Evolutionary conservation across 2,329 filamentous ascomycete species (phyloP), one percentile per base, ranked within the genome.

Genomic region (Fusarium sp.): DNA sequence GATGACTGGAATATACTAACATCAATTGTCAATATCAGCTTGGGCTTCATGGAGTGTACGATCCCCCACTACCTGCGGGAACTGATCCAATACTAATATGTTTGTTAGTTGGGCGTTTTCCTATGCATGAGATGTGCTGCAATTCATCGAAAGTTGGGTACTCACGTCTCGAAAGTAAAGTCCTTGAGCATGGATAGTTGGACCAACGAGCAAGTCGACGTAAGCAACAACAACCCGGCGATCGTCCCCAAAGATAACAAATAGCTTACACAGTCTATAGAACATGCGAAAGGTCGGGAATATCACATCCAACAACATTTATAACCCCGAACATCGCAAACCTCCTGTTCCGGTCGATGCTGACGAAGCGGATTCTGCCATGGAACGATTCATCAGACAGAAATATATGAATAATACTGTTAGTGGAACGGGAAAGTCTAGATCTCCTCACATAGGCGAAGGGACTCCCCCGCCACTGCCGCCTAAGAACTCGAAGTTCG

Each of bases 111-210:
- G 83, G 96, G 96, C 68, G 91, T 98, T 73, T 99, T 99, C 81
- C 87, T 99, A 56, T 99, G 96, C 85, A 97, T 99, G 93, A 94
- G 96, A 81, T 99, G 96, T 86, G 96, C 95, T 60, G 90, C 95
- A 61, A 89, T 98, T 79, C 96, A 99, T 85, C 93, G 96, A 79
- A 98, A 98, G 84, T 87, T 99, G 79, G 96, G 96, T 70, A 98
- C 96, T 44, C 96, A 99, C 83, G 94, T 99, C 72, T 98, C 95
- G 75, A 99, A 99, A 83, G 95, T 99, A 86, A 99, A 99, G 84
- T 98, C 95, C 41, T 84, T 99, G 84, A 98, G 93, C 82, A 98
- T 99, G 95, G 96, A 99, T 83, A 96, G 92, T 75, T 99, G 96
- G 96, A 91, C 93, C 54, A 92, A 92, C 79, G 96, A 98, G 69